Conservation (phyloP, 345 rosid species). For the Linum usitatissimum region DNA sequence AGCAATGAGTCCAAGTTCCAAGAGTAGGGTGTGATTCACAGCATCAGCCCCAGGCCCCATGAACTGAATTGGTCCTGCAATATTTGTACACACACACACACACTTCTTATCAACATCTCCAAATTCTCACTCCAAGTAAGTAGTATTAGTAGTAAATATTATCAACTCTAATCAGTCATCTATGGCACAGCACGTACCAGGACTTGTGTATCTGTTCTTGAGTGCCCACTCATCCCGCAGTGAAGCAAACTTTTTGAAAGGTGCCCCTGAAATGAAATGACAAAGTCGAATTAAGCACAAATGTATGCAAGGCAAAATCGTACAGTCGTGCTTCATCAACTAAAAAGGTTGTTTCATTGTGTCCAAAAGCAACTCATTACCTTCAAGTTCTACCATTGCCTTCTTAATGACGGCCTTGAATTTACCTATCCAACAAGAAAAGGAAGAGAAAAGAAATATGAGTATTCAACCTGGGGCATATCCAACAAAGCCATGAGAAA, state of each 20-base stretch:
- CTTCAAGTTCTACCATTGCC: conserved; percentile 98
- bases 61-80: conserved; percentile 86
- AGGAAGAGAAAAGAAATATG: too few relatives aligned
- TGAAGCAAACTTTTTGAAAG: conserved; percentile 68
- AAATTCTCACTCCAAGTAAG: too few relatives aligned
- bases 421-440: conserved; percentile 37
- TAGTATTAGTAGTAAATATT: too few relatives aligned
- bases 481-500: too few relatives aligned
- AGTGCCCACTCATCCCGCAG: conserved; percentile 79
- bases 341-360: neutral
- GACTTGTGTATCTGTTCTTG: conserved; percentile 70
- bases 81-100: too few relatives aligned
- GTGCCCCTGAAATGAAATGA: conserved; percentile 61
- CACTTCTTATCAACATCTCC: too few relatives aligned
- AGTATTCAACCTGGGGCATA: too few relatives aligned
- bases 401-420: conserved; percentile 97
- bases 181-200: conserved; percentile 42
- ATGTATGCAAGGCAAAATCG: too few relatives aligned
- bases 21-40: conserved; percentile 50
- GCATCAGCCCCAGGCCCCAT: conserved; percentile 58
- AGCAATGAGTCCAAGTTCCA: conserved; percentile 64
- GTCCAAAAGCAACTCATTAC: conserved; percentile 20
- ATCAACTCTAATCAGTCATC: neutral
- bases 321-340: neutral
- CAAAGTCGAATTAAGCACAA: too few relatives aligned